Conservation (phyloP, 768 basidiomycete species). For the Boletus barrowsii region DNA sequence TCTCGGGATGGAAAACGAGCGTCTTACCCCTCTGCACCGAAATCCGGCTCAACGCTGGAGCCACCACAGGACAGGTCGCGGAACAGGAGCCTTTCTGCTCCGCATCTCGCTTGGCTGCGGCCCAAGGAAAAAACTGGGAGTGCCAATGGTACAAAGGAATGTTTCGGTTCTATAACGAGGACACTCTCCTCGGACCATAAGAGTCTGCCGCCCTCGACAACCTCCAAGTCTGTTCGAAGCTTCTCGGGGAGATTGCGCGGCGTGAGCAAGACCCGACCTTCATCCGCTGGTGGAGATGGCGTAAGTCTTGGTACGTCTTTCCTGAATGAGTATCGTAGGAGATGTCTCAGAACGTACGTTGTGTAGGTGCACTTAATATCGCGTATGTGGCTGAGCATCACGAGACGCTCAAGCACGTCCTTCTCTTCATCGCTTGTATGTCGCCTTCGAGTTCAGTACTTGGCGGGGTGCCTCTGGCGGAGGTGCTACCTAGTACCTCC, state of each 20-base stretch:
- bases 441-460: conserved; percentile 26
- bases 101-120: conserved; percentile 57
- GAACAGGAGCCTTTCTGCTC: conserved; percentile 56
- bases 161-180: conserved; percentile 1
- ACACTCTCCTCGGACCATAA: conserved; percentile 20
- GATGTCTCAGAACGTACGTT: neutral
- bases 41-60: conserved; percentile 6
- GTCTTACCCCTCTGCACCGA: conserved; percentile 15
- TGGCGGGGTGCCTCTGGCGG: conserved; percentile 51
- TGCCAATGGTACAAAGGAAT: conserved; percentile 9
- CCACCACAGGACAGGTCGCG: conserved; percentile 28
- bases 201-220: neutral
- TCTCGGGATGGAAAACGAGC: conserved; percentile 21
- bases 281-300: conserved; percentile 10
- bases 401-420: conserved; percentile 76
- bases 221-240: conserved; percentile 14
- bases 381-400: conserved; percentile 75
- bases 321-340: neutral
- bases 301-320: conserved; percentile 17
- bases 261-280: conserved; percentile 21
- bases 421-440: conserved; percentile 59
- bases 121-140: conserved; percentile 27
- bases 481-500: conserved; percentile 51
- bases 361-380: conserved; percentile 36
- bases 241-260: conserved; percentile 23